These are phyloP conservation scores for Wickerhamomyces rabaulensis DNA, from an alignment of 805 yeast genomes.

Conservation along the genomic window DNA sequence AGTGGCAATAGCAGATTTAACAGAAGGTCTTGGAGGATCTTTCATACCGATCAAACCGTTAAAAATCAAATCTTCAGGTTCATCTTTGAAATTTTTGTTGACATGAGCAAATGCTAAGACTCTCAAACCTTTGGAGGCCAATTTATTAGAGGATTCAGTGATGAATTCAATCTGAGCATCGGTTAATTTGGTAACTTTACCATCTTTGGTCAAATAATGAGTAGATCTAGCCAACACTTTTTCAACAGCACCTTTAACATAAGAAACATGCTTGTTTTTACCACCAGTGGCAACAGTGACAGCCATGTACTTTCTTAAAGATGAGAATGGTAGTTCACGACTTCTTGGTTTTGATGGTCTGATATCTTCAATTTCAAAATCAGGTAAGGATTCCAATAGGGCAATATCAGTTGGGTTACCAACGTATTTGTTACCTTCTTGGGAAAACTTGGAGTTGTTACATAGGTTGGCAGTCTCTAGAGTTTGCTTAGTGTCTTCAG, in stretches of 20 bases:
- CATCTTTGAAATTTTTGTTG: constrained; percentile 31
- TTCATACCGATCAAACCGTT: constrained; percentile 92
- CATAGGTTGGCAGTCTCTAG: constrained; percentile 68
- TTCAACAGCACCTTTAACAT: constrained; percentile 90
- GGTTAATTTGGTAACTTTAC: constrained; percentile 54
- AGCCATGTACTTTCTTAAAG: constrained; percentile 88
- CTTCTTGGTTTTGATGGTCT: constrained; percentile 56
- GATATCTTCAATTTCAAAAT: constrained; percentile 66
- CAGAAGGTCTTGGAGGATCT: constrained; percentile 95
- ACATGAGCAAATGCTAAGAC: constrained; percentile 74
- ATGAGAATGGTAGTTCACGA: constrained; percentile 80
- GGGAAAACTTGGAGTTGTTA: constrained; percentile 67
- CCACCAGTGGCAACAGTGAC: constrained; percentile 60
- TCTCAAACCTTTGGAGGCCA: constrained; percentile 83
- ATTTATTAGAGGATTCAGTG: constrained; percentile 46
- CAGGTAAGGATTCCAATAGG: constrained; percentile 63
- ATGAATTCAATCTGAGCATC: constrained; percentile 30
- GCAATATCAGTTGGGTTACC: constrained; percentile 98
- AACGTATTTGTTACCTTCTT: constrained; percentile 61
- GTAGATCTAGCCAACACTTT: constrained; percentile 57
- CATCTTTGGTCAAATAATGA: constrained; percentile 52
- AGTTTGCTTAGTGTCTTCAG: constrained; percentile 49
- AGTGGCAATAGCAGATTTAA: constrained; percentile 64
- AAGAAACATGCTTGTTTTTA: constrained; percentile 48
- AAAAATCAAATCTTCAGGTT: constrained; percentile 61